Base-by-base conservation (phyloP, 805 yeast genomes). In the Nakazawaea pomicola region DNA sequence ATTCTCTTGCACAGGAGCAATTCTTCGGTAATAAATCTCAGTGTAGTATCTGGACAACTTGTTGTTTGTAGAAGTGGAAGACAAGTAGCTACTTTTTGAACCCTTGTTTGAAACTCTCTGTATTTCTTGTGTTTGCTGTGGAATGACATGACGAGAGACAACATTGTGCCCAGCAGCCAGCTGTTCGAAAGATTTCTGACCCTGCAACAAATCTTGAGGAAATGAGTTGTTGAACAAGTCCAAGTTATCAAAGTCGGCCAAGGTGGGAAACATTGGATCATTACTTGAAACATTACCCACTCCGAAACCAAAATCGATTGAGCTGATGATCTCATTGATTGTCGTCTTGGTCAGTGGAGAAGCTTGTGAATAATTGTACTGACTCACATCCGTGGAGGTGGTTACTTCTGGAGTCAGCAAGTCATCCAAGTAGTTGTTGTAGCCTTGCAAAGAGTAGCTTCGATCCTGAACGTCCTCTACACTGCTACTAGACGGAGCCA, bases 1-100 rank as follows among this genome's bases (percentile, higher is more conserved):
- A 24, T 31, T 36, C 10, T 30, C 31, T 16, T 20, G 15, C 4
- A 16, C 15, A 4, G 41, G 41, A 14, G 36, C 30, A 6, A 38
- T 11, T 31, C 25, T 38, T 4, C n/a, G 29, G 23, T 14, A 16
- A 25, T 31, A 38, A 6, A 14, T 23, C 6, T 19, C 25, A 5
- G 34, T 23, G 23, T 24, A 25, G 16, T 23, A 38, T 12, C 24
- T 30, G 17, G 30, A 7, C 23, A 38, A 18, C 19, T 31, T 38
- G 11, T 8, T 12, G 21, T 38, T 38, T 5, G 24, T 30, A 3
- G n/a, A 10, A 3, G 41, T 38, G 5, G 21, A 14, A 5, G 40
- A 29, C n/a, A 37, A 7, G 16, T 37, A 37, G 3, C 12, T 15
- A 9, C 21, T 16, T 17, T 4, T 18, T 9, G 8, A 11, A 20